Evolutionary conservation across 75 land plant genomes (phyloP), one percentile per base, ranked within the genome.

Genomic region (Selaginella moellendorffii): DNA sequence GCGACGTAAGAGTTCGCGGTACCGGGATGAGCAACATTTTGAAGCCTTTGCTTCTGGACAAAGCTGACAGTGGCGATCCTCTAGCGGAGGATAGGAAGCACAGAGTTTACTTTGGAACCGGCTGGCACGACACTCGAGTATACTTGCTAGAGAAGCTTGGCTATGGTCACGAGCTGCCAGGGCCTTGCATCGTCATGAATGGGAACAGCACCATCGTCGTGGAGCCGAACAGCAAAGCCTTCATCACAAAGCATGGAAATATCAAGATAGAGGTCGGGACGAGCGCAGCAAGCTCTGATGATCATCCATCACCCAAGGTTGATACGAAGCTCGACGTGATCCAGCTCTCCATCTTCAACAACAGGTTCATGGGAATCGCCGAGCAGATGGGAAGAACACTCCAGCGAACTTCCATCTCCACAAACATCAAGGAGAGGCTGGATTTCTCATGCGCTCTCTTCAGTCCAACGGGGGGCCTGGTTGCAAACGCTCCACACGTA

Each of bases 301-400:
- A 10, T 10, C 14, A 10, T 10, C 14, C 51, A 10, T 46, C 51
- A 46, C 9, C 19, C 24, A 19, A 56, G n/a, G 59, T 56, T 8
- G 59, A 21, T 56, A 56, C 24, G 5, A 21, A 56, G n/a, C 9
- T n/a, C 8, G 59, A 56, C 24, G 59, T 56, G n/a, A 21, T 56
- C 2, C 24, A 56, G n/a, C 19, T 56, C 8, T 56, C 59, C n/a
- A 56, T 56, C n/a, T 56, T 56, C 59, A 56, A 56, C n/a, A 56
- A 56, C 59, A 56, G 24, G 59, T 56, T 56, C 19, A 56, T 56
- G 59, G 59, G 59, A 8, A 56, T 56, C n/a, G 59, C 59, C 9
- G 59, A 56, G 59, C 59, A 56, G n/a, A 56, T 56, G 59, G 59
- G 59, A 56, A 19, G 59, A 8, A 56, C 59, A 8, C 59, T 56